Base-by-base conservation (phyloP, 2,329 filamentous ascomycete species). In the Clonostachys sp. region DNA sequence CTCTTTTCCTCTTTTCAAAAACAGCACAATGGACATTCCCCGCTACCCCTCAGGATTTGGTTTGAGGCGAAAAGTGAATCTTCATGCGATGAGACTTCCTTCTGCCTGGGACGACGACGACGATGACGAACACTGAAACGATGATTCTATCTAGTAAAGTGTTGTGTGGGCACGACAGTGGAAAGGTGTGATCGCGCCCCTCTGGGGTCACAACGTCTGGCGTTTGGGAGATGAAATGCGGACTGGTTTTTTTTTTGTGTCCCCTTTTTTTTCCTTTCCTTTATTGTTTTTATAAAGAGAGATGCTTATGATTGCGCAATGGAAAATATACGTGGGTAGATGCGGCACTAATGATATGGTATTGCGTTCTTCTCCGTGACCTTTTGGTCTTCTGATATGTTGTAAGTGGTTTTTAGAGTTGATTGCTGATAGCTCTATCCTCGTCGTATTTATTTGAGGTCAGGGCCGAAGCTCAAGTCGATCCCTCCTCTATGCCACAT, bases 181-280 rank as follows among this genome's bases (percentile, higher is more conserved):
- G 24, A 42, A 42, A 20, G 13, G 20, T 42, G 24, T 14, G 13
- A 30, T 44, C 16, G 16, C 42, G 42, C 42, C 24, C 24, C 24
- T 30, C 10, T 30, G 24, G 9, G 42, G 24, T 44, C 30, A 30
- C 24, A 30, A 30, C 24, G 24, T 30, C 24, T 30, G 42, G 42
- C 42, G 42, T 44, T 44, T 30, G 42, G 42, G 42, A 44, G 33
- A 38, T 39, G 44, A 36, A 24, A 44, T 17, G 44, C 18, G 34
- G 44, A 45, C 43, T 36, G 24, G 13, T 6, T 10, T 40, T 24
- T 20, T 45, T 30, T 30, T 45, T 30, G 24, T 30, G 24, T 30
- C 3, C 8, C 6, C 5, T 24, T 24, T 24, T 8, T 45, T 13
- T 36, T 39, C n/a, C 34, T 14, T 36, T 45, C 40, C 4, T 38